A percentile compares a stretch with the other conserved stretches of the same genome.
phyloP scores from a whole-genome alignment of 306 rosid genomes.

The Citrullus mucosospermus region DNA sequence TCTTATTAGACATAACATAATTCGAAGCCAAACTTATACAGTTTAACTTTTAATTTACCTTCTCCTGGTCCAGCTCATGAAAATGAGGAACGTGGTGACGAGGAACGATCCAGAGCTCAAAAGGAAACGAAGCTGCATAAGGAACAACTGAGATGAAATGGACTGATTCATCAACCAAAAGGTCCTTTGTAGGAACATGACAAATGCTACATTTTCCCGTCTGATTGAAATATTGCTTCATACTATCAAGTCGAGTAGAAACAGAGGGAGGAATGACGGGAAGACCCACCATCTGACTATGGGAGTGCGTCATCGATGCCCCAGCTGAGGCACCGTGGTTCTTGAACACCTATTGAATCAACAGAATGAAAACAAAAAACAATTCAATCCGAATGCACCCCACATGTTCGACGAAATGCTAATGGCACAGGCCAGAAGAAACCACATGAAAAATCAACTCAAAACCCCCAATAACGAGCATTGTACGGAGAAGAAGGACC shows the following conservation, averaged over 20 bases:
- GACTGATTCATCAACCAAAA: constrained; percentile 38
- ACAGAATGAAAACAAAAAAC: not conserved
- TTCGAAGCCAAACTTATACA: not conserved
- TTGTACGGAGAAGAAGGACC: constrained; percentile 13
- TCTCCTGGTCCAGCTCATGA: constrained; percentile 45
- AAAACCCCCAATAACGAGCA: not conserved
- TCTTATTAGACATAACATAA: not conserved
- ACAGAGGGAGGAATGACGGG: constrained; percentile 62
- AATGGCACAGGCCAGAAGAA: not conserved
- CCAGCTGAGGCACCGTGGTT: constrained; percentile 86
- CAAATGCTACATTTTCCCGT: constrained; percentile 55
- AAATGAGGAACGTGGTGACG: constrained; percentile 54
- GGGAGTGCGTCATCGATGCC: constrained; percentile 77
- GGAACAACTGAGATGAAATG: constrained; percentile 57
- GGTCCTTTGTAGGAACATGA: constrained; percentile 33
- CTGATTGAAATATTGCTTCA: constrained; percentile 42
- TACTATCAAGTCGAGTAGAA: constrained; percentile 35
- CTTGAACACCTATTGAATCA: constrained; percentile 43
- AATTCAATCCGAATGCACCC: not conserved
- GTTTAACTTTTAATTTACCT: constrained; percentile 23
- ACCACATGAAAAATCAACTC: not conserved
- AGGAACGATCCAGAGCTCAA: constrained; percentile 86
- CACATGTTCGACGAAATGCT: not conserved
- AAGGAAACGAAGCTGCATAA: constrained; percentile 65
- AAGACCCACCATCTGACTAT: constrained; percentile 70